Base-by-base conservation (phyloP, 2,329 filamentous ascomycete genomes). In the Fusarium sp. region DNA sequence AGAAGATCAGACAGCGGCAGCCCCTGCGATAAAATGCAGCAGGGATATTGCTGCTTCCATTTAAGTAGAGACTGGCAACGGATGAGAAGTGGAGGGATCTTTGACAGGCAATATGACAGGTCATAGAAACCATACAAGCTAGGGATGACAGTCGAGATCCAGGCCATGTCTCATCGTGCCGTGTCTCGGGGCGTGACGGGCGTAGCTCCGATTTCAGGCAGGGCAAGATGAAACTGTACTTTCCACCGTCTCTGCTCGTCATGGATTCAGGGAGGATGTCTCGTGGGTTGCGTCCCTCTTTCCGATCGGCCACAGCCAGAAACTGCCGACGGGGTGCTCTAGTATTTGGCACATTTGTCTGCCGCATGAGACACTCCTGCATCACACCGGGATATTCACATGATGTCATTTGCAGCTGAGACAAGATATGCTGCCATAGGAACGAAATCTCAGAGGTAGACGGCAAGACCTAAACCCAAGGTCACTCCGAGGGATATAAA, bases 401-500 rank as follows among this genome's bases (percentile, higher is more conserved):
- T 48, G 21, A 14, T 31, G 27, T 31, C 27, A 31, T 0, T 12
- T 18, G 18, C 19, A 48, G 23, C 19, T 46, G 15, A n/a, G 21
- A 18, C 21, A 48, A 1, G 10, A n/a, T 11, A 11, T 37, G 19
- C 37, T 19, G 19, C 18, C 37, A 11, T 7, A 11, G 37, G 10
- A 2, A 44, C 16, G 5, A 25, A 25, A 8, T 16, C 21, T 6
- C 14, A 0, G 38, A 10, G 21, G 14, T n/a, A 5, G 12, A 41
- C 14, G 4, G 0, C 6, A 15, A 4, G 4, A 8, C 9, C 4
- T 3, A 5, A 1, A 27, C 4, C 12, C n/a, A 1, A 10, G 4
- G 4, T 5, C 25, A 5, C 9, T 9, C 0, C 0, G 4, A 15
- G 1, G 0, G 0, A 11, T 12, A 31, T 7, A 31, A 18, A 48